phyloP scores from a whole-genome alignment of 495 filamentous ascomycete species.

The Tuber magnatum region DNA sequence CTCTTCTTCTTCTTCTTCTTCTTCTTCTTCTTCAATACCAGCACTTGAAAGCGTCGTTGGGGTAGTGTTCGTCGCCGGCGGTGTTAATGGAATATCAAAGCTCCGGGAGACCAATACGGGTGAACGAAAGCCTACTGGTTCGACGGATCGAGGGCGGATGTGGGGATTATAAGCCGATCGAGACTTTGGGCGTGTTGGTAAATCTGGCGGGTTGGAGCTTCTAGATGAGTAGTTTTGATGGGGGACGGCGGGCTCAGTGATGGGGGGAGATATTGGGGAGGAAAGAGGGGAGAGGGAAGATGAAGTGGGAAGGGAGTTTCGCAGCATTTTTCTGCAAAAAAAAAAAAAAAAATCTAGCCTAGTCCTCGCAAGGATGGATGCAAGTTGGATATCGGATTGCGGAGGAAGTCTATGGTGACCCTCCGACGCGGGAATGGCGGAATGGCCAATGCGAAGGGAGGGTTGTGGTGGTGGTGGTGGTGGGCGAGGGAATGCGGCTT shows the following conservation, averaged over 20 bases:
- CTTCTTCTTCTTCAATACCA: conserved; percentile 32
- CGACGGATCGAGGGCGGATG: conserved; percentile 28
- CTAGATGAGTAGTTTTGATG: conserved; percentile 27
- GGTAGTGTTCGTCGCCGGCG: conserved; percentile 35
- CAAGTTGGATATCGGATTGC: background rate
- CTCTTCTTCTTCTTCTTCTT: conserved; percentile 27
- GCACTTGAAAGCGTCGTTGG: conserved; percentile 35
- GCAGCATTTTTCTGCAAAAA: conserved; percentile 2
- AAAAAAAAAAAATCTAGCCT: background rate
- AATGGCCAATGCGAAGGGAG: conserved; percentile 20
- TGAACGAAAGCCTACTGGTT: conserved; percentile 13
- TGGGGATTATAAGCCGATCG: conserved; percentile 31
- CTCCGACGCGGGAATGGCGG: background rate
- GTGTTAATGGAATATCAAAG: conserved; percentile 23
- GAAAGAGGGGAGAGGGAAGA: conserved; percentile 4
- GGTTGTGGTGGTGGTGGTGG: conserved; percentile 17
- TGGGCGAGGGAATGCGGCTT: conserved; percentile 25
- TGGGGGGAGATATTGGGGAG: conserved; percentile 1
- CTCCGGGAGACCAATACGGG: background rate
- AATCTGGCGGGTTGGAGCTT: conserved; percentile 32
- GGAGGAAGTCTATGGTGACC: background rate
- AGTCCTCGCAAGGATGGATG: background rate
- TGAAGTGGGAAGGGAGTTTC: background rate
- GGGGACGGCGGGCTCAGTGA: background rate
- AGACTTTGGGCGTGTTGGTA: conserved; percentile 26